Conservation (phyloP, 345 rosid genomes). For the Turnera subulata region DNA sequence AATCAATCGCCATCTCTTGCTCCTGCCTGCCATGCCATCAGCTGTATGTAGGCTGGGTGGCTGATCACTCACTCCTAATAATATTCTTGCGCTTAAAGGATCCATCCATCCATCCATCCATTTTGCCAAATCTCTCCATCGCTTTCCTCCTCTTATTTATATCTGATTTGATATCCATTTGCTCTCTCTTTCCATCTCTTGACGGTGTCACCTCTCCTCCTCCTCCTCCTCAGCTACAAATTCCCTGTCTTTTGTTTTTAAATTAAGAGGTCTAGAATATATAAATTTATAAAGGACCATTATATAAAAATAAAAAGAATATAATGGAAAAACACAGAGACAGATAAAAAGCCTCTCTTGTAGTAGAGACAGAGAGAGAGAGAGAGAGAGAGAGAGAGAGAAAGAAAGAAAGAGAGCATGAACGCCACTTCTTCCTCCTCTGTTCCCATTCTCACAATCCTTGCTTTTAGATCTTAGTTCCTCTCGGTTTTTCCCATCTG, state of each 20-base stretch:
- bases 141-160: no score
- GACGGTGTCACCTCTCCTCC: conserved; percentile 7
- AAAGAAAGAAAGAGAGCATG: conserved; percentile 31
- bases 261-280: conserved; percentile 58
- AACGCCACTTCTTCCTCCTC: conserved; percentile 38
- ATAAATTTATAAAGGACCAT: conserved; percentile 37
- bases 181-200: no score
- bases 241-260: conserved; percentile 47
- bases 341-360: conserved; percentile 26
- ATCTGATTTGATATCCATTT: no score
- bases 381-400: conserved; percentile 19
- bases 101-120: no score
- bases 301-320: conserved; percentile 26
- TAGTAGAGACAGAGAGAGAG: conserved; percentile 17
- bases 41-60: no score
- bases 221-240: conserved; percentile 33
- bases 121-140: no score
- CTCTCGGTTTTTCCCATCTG: conserved; percentile 51
- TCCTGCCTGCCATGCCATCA: no score
- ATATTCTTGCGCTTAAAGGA: no score
- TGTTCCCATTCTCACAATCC: conserved; percentile 49
- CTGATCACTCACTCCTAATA: no score
- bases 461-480: conserved; percentile 73
- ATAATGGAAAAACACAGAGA: no score
- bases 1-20: no score